These are phyloP conservation scores for Phytophthora sojae DNA, from an alignment of 352 stramenopile species.

Conservation along the genomic window DNA sequence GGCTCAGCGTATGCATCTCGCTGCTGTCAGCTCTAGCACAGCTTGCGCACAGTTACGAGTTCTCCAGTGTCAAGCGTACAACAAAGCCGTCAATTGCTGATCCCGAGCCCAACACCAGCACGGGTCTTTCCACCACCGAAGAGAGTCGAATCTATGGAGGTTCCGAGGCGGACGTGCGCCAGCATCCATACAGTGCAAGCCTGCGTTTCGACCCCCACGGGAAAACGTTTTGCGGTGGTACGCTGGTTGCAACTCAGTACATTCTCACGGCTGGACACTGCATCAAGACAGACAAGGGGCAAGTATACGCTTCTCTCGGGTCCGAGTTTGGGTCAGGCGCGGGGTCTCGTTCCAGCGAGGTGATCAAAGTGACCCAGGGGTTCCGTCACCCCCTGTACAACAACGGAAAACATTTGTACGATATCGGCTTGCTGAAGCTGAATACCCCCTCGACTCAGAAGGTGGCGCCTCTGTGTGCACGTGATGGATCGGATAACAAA, in stretches of 20 bases:
- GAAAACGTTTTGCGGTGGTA: constrained; percentile 64
- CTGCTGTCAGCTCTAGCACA: not conserved
- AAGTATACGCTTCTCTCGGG: constrained; percentile 33
- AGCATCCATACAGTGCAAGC: constrained; percentile 66
- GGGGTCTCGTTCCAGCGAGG: constrained; percentile 17
- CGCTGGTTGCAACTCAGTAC: constrained; percentile 62
- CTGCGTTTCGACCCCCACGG: constrained; percentile 51
- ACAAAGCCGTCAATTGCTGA: not conserved
- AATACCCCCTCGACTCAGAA: constrained; percentile 33
- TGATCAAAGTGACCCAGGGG: constrained; percentile 23
- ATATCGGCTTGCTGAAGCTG: constrained; percentile 59
- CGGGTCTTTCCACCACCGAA: constrained; percentile 36
- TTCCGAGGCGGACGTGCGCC: constrained; percentile 49
- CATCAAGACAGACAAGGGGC: constrained; percentile 40
- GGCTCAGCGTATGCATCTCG: constrained; percentile 1
- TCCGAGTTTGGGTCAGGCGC: constrained; percentile 20
- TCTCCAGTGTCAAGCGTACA: constrained; percentile 2
- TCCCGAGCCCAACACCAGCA: constrained; percentile 1
- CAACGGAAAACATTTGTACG: constrained; percentile 31
- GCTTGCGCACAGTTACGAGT: constrained; percentile 2
- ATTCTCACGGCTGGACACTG: constrained; percentile 78
- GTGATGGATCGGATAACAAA: constrained; percentile 49
- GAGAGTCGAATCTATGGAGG: constrained; percentile 73
- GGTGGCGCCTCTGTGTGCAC: constrained; percentile 32
- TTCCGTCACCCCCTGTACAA: constrained; percentile 31